Base-by-base conservation (phyloP, 192 early-diverging fungal species). In the Mycoemilia scoparia region DNA sequence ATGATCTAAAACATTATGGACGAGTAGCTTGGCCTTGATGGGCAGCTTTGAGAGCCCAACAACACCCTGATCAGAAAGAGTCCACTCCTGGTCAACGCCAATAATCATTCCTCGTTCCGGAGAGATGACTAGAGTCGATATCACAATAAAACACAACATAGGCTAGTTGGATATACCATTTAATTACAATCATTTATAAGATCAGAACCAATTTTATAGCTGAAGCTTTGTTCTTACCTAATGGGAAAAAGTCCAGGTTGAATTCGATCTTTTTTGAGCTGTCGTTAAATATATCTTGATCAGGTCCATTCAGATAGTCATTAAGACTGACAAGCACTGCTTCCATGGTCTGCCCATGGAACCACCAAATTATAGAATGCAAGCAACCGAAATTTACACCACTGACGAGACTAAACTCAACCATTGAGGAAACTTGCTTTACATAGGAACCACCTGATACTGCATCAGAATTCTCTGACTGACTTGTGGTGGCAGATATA, bases 281-380 rank as follows among this genome's bases (percentile, higher is more conserved):
- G n/a, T n/a, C n/a, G n/a, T n/a, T n/a, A n/a, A n/a, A n/a, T n/a
- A n/a, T n/a, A n/a, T n/a, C n/a, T n/a, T n/a, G n/a, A n/a, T n/a
- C n/a, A n/a, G n/a, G n/a, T 27, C 48, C 45, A 32, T 49, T 45
- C 58, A 61, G 54, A 40, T 55, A 61, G 37, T 61, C 58, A 32
- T 61, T 53, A 12, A 61, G 48, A 24, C 44, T 51, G 27, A 58
- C 30, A 37, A 61, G 44, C 21, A 45, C 32, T 16, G 58, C 58
- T n/a, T 36, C 29, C n/a, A 55, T 34, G 23, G 44, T 43, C 22
- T 36, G 3, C n/a, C 52, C 58, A 41, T 29, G 28, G 19, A 55
- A 55, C 58, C 58, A 61, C 58, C 58, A 61, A 15, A 61, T 49
- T 7, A 42, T 43, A 33, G 58, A 61, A 20, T 61, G 58, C 58